Base-by-base conservation (phyloP, 2,329 filamentous ascomycete genomes). In the Exophiala alcalophila region DNA sequence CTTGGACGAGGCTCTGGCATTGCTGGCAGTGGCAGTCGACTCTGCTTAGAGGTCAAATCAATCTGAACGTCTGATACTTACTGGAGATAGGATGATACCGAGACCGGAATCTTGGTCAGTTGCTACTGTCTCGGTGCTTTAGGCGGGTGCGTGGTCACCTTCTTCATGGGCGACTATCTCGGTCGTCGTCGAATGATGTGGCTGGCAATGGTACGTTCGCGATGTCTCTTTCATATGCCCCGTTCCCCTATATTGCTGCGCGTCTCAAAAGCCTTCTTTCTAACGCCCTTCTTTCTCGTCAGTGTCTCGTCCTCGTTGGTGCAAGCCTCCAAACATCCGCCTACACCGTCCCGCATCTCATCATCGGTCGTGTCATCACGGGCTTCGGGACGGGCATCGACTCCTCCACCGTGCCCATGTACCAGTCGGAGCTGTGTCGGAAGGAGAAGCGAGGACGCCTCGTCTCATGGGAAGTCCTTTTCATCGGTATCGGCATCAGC, bases 371-470 rank as follows among this genome's bases (percentile, higher is more conserved):
- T 15, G 66, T 71, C 36, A 63, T 76, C 21, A 72, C 70, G 3
- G 73, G 71, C 5, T 64, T 76, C 43, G 71, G 72, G 1, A 73
- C 73, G 52, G 73, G 73, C 11, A 61, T 72, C 16, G 64, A 64
- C 14, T 63, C 61, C 0, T 64, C 61, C 39, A 64, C 62, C 14
- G 62, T 65, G 9, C 63, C 63, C 53, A 58, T 50, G 63, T 61
- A 49, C 30, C 40, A 47, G 8, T 36, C 51, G 5, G 71, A 74
- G 49, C 59, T 72, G 1, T 70, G 65, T 32, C 63, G 68, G 34
- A 62, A 64, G 1, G 58, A 64, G n/a, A 64, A 64, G 29, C 59
- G 71, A 26, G 71, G 69, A 27, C 62, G 63, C 12, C 60, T 68
- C 6, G 66, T 73, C 16, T 65, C 62, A n/a, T 61, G 58, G n/a